Base-by-base conservation (phyloP, 345 rosid genomes). In the Firmiana major region DNA sequence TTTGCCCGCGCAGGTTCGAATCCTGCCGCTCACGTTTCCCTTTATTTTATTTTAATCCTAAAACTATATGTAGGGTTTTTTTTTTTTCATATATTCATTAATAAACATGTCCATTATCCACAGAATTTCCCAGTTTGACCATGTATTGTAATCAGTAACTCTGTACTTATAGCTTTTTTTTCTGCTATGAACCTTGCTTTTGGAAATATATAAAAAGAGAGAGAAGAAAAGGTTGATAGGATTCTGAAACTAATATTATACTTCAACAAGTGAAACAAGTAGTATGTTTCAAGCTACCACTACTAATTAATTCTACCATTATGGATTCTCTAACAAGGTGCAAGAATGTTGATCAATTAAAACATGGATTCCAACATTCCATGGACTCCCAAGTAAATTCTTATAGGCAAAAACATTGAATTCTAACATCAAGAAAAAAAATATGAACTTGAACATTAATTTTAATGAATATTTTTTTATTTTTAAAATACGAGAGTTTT, bases 1-100 rank as follows among this genome's bases (percentile, higher is more conserved):
- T 87, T 54, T 84, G 94, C 94, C 89, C 91, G 92, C 93, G 91
- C 92, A 90, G 92, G 92, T 90, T 89, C 91, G 93, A 89, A 88
- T 91, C 92, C 91, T 87, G 87, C 90, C 89, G 90, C 80, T 28
- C 90, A 87, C 89, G 90, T 15, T 45, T 48, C 3, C 13, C 53
- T 5, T 48, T 13, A 12, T 48, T 6, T 7, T 6, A 6, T 40
- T 40, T 6, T 5, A 36, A 36, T 36, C 40, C 3, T 31, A 31
- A 31, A 31, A 0, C 34, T 0, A n/a, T n/a, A n/a, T n/a, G 34
- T 31, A 3, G 34, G 34, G 34, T 31, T 31, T 31, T 31, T 31
- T 31, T 31, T 31, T 31, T 31, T 31, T 31, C 1, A 31, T 1
- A 31, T 31, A 1, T 31, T 31, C 1, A 31, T 1, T 1, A 31